Evolutionary conservation across 305 asterid species (phyloP).

Genomic region (Fraxinus baroniana): DNA sequence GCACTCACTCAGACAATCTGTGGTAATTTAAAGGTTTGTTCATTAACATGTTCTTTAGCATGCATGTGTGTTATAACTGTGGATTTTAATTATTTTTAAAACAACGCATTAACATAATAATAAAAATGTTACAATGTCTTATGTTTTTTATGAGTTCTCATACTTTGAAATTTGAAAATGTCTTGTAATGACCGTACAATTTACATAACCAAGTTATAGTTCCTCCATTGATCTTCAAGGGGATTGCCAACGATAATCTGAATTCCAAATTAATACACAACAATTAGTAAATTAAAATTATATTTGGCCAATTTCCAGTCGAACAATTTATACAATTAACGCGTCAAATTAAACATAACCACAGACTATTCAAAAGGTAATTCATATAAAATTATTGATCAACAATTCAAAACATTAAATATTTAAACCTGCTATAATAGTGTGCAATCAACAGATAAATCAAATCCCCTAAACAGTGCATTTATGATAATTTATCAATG

Average conservation of each 20-base stretch:
- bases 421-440: neutral
- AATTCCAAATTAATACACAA: neutral
- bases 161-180: neutral
- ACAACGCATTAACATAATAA: neutral
- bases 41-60: neutral
- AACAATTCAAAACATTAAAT: neutral
- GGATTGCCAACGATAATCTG: neutral
- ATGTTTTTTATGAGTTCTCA: neutral
- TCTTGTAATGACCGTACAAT: neutral
- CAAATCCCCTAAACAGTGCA: neutral
- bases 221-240: neutral
- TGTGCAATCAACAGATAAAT: neutral
- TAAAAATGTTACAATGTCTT: neutral
- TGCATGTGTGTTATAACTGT: neutral
- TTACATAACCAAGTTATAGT: neutral
- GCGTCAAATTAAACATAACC: neutral
- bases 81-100: neutral
- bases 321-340: neutral
- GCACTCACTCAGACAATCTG: slow-evolving; percentile 94
- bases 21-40: slow-evolving; percentile 84
- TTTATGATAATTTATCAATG: neutral
- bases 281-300: neutral
- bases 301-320: neutral
- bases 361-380: neutral
- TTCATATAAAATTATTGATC: neutral